Conservation (phyloP, 139 green algal genomes). For the Closterium sp. region DNA sequence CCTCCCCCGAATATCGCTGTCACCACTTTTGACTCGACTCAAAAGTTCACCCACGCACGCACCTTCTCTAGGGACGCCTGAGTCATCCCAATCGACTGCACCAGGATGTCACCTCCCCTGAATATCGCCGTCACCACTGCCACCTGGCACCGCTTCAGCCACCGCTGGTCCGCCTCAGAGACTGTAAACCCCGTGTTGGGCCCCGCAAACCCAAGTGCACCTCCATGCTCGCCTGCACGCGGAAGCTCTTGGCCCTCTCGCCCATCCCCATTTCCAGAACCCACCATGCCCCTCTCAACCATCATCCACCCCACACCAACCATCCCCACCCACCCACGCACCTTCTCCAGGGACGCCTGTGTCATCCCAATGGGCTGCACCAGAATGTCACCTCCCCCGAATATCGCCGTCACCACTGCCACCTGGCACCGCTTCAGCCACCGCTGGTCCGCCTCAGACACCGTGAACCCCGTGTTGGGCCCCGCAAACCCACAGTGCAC, state of each 20-base stretch:
- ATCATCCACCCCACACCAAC: background rate
- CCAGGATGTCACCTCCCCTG: slow-evolving; percentile 17
- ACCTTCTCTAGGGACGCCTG: slow-evolving; percentile 21
- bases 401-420: slow-evolving; percentile 12
- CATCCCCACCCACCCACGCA: background rate
- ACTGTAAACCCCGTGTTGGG: slow-evolving; percentile 30
- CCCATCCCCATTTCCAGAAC: no score
- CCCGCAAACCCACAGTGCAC: slow-evolving; percentile 38
- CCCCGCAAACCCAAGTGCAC: slow-evolving; percentile 37
- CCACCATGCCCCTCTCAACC: background rate
- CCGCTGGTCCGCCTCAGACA: background rate
- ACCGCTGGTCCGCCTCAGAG: background rate
- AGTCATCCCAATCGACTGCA: slow-evolving; percentile 28
- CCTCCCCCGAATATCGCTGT: no score
- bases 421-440: slow-evolving; percentile 22
- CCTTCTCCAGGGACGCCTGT: slow-evolving; percentile 18
- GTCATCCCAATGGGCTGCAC: slow-evolving; percentile 34
- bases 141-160: slow-evolving; percentile 15
- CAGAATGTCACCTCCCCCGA: slow-evolving; percentile 38
- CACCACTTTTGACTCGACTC: no score
- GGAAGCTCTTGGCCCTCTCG: slow-evolving; percentile 29
- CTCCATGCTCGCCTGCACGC: slow-evolving; percentile 31
- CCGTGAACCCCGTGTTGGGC: slow-evolving; percentile 22
- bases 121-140: no score
- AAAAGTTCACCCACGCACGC: background rate